Percentiles rank a stretch among this genome's conserved stretches.
Conservation (phyloP, 495 filamentous ascomycete species). For the Tetracladium marchalianum region DNA sequence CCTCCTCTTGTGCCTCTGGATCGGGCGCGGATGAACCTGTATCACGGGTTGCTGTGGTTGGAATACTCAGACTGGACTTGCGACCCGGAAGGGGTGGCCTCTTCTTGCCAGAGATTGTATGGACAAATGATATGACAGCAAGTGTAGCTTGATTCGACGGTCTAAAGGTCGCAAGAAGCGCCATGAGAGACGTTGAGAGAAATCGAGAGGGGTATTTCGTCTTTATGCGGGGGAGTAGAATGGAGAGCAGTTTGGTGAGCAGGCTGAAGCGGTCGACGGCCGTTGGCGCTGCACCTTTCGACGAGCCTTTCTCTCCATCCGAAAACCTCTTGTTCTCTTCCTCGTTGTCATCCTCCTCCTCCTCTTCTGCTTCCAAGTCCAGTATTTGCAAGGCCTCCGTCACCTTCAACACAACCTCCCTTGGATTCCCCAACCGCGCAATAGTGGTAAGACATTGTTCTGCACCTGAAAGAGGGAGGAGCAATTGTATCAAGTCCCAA, state of each 20-base stretch:
- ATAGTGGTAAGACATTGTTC: slow-evolving; percentile 63
- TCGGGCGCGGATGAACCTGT: slow-evolving; percentile 52
- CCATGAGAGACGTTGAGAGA: slow-evolving; percentile 77
- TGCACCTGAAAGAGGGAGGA: slow-evolving; percentile 67
- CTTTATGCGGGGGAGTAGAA: slow-evolving; percentile 79
- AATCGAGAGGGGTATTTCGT: slow-evolving; percentile 90
- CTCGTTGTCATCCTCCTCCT: slow-evolving; percentile 23
- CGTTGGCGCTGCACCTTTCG: slow-evolving; percentile 5
- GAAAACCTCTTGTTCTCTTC: slow-evolving; percentile 12
- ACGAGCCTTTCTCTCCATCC: slow-evolving; percentile 18
- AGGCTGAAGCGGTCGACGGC: slow-evolving; percentile 54
- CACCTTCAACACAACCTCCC: slow-evolving; percentile 83
- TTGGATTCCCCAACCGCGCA: slow-evolving; percentile 78
- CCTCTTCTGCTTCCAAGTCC: slow-evolving; percentile 41
- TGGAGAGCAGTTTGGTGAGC: slow-evolving; percentile 68
- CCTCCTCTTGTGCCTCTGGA: slow-evolving; percentile 61
- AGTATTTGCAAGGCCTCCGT: slow-evolving; percentile 48
- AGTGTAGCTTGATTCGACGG: slow-evolving; percentile 57
- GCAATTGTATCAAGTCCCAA: slow-evolving; percentile 86
- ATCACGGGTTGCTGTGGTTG: neutral
- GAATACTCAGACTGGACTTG: slow-evolving; percentile 35
- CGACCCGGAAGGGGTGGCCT: slow-evolving; percentile 67
- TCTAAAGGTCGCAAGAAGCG: slow-evolving; percentile 60
- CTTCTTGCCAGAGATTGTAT: slow-evolving; percentile 60
- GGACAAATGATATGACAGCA: slow-evolving; percentile 65